phyloP scores from a whole-genome alignment of 2,329 filamentous ascomycete genomes.

The Chalaropsis thielavioides region DNA sequence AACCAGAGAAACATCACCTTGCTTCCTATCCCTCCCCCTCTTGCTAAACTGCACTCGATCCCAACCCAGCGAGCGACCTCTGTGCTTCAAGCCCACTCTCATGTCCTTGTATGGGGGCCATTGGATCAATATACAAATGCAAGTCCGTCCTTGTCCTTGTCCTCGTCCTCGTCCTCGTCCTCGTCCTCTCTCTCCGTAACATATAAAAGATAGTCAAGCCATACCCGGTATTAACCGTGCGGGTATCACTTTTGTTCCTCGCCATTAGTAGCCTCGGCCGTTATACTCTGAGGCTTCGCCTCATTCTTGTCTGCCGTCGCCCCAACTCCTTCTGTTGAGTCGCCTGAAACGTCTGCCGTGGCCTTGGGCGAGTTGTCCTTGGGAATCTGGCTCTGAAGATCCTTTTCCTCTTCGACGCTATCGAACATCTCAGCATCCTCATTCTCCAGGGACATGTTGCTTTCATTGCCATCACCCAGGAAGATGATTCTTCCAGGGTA shows the following conservation, averaged over 20 bases:
- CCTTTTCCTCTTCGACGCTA: slow-evolving; percentile 61
- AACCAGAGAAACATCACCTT: background rate
- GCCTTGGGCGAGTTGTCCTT: slow-evolving; percentile 33
- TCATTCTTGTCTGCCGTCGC: background rate
- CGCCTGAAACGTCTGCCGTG: slow-evolving; percentile 13
- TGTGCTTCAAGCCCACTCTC: background rate
- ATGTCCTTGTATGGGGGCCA: background rate
- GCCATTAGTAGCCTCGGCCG: background rate
- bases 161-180: background rate
- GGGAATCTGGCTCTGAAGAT: slow-evolving; percentile 68
- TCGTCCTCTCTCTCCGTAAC: background rate
- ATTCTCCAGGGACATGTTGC: slow-evolving; percentile 59
- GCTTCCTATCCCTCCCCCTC: background rate
- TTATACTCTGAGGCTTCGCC: background rate
- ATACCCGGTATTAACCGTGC: background rate
- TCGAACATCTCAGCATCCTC: slow-evolving; percentile 92
- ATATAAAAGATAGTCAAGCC: slow-evolving; percentile 3
- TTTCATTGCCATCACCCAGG: slow-evolving; percentile 83
- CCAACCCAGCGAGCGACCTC: background rate
- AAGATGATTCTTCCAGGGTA: slow-evolving; percentile 82
- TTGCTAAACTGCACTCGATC: background rate
- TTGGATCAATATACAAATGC: background rate
- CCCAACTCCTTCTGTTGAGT: slow-evolving; percentile 21
- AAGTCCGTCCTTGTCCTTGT: background rate
- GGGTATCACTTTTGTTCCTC: slow-evolving; percentile 3